A percentile compares a stretch with the other conserved stretches of the same genome.
phyloP scores from a whole-genome alignment of 371 early-diverging fungal genomes.

The Rhizopus arrhizus region DNA sequence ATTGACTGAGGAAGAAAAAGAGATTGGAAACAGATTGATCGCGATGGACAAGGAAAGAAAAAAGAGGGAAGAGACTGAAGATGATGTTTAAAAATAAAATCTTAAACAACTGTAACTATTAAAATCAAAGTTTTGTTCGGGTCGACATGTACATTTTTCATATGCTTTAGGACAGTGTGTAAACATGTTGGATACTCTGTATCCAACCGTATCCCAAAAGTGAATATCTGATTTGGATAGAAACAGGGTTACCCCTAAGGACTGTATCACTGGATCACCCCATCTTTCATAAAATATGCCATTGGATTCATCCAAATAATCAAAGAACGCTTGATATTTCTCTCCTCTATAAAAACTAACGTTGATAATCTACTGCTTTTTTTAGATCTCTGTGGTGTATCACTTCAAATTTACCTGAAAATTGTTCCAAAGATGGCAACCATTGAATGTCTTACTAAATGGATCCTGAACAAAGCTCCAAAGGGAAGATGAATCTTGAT shows the following conservation, averaged over 20 bases:
- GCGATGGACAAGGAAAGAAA: constrained; percentile 23
- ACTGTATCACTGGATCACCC: constrained; percentile 52
- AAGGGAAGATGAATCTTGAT: constrained; percentile 21
- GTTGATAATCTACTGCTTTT: constrained; percentile 41
- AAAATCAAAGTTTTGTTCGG: constrained; percentile 44
- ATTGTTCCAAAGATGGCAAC: constrained; percentile 86
- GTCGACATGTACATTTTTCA: constrained; percentile 40
- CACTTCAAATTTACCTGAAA: constrained; percentile 36
- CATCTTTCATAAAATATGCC: constrained; percentile 94
- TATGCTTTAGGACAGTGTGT: constrained; percentile 44
- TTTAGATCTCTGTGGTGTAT: constrained; percentile 1
- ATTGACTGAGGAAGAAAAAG: constrained; percentile 15
- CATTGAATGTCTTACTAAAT: constrained; percentile 55
- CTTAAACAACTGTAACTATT: constrained; percentile 46
- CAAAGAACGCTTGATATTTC: constrained; percentile 78
- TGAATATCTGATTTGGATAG: constrained; percentile 46
- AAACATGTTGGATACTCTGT: constrained; percentile 41
- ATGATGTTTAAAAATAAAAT: constrained; percentile 27
- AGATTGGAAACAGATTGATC: constrained; percentile 14
- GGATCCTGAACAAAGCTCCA: constrained; percentile 55
- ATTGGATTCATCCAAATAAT: constrained; percentile 75
- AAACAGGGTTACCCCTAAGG: constrained; percentile 41
- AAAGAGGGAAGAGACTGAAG: background rate
- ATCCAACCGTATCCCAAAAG: constrained; percentile 50
- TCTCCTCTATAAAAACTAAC: constrained; percentile 45